A percentile compares a stretch with the other conserved stretches of the same genome.
These are phyloP conservation scores for Lactarius sp. DNA, from an alignment of 768 basidiomycete species.

Conservation along the genomic window DNA sequence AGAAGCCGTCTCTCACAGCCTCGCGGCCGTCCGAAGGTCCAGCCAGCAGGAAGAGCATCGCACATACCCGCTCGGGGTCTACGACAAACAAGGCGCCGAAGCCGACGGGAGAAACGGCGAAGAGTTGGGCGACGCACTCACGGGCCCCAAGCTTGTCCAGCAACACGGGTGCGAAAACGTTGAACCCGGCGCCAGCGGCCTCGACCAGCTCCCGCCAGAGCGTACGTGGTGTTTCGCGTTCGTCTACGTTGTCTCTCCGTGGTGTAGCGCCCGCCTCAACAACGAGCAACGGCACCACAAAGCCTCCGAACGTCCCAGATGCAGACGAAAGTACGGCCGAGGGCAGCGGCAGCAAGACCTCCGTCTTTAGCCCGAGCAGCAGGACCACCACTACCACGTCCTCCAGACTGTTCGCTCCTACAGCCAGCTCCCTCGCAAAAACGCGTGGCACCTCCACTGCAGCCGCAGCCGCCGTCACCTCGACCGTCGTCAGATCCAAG, in stretches of 20 bases:
- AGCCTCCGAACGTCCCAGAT: background rate
- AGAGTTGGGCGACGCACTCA: slow-evolving; percentile 11
- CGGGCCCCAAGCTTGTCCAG: slow-evolving; percentile 6
- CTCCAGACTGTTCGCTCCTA: slow-evolving; percentile 27
- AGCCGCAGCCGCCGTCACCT: background rate
- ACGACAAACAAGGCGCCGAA: slow-evolving; percentile 8
- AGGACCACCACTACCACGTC: background rate
- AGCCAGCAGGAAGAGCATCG: background rate
- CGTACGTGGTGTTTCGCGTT: slow-evolving; percentile 29
- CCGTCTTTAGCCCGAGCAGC: slow-evolving; percentile 26
- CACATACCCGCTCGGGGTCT: slow-evolving; percentile 6
- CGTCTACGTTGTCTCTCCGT: slow-evolving; percentile 36
- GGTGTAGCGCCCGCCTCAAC: slow-evolving; percentile 21
- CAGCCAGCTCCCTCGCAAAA: slow-evolving; percentile 28
- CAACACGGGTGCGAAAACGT: slow-evolving; percentile 11
- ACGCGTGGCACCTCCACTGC: slow-evolving; percentile 12
- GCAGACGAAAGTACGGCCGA: background rate
- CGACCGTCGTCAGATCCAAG: slow-evolving; percentile 15
- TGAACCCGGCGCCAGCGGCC: slow-evolving; percentile 12
- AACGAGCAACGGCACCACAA: slow-evolving; percentile 15
- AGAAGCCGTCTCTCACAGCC: slow-evolving; percentile 16
- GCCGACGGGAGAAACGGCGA: slow-evolving; percentile 19
- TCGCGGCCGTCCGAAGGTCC: slow-evolving; percentile 8
- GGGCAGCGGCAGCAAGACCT: slow-evolving; percentile 3
- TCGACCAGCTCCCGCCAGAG: slow-evolving; percentile 17